Conservation (phyloP, 2,329 filamentous ascomycete genomes). For the Beauveria medogensis region DNA sequence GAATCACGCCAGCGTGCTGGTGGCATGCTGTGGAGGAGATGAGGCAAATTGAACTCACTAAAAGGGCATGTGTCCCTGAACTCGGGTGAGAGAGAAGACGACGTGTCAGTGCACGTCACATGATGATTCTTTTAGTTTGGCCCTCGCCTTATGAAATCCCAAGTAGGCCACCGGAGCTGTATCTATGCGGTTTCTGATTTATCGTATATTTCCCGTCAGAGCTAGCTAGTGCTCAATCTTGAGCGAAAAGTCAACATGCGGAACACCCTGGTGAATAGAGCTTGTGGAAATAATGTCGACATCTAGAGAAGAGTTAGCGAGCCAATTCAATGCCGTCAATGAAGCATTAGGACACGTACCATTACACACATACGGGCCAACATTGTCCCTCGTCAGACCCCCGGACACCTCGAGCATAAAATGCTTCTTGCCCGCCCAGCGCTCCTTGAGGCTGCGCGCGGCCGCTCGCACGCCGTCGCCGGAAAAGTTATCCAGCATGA, state of each 20-base stretch:
- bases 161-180: neutral
- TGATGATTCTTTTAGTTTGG: neutral
- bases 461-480: conserved; percentile 69
- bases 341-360: conserved; percentile 36
- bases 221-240: conserved; percentile 57
- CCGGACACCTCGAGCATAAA: conserved; percentile 91
- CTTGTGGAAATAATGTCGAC: conserved; percentile 95
- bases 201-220: conserved; percentile 9
- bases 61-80: neutral
- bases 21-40: conserved; percentile 24
- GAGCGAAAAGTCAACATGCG: conserved; percentile 90
- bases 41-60: neutral
- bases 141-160: no score
- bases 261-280: conserved; percentile 91
- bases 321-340: neutral
- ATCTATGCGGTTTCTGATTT: neutral
- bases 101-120: neutral
- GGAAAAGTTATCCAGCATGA: conserved; percentile 96
- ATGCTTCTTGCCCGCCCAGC: conserved; percentile 65
- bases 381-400: conserved; percentile 78
- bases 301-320: conserved; percentile 39
- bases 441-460: conserved; percentile 66
- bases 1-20: conserved; percentile 33
- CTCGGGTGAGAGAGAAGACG: neutral
- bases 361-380: conserved; percentile 68